Base-by-base conservation (phyloP, 331 rosid species). In the Dryas integrifolia region DNA sequence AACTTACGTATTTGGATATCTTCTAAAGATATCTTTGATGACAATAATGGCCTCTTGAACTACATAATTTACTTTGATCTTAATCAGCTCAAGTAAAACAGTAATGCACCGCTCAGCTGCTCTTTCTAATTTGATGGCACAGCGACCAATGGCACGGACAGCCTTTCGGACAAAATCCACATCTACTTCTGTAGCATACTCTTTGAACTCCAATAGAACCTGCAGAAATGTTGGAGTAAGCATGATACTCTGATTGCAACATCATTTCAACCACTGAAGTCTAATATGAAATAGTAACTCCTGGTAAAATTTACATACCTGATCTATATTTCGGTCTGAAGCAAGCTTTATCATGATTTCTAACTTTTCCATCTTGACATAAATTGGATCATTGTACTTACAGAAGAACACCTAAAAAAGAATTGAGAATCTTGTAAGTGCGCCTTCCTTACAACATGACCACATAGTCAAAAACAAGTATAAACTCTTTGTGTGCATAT, bases 11-110 rank as follows among this genome's bases (percentile, higher is more conserved):
- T 95, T 92, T 24, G 99, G 99, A 76, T 95, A 95, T 95, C 99
- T 88, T 84, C 99, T 88, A 78, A 95, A 95, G 79, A 92, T 95
- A 85, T 95, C 99, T 91, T 95, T 95, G 86, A 95, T 95, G 73
- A 95, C 98, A 81, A 95, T 95, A 81, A 95, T 95, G 61, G 99
- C 98, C 87, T 95, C 99, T 83, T 95, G 99, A 81, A 95, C 99
- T 79, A 95, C 99, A 74, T 95, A 92, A 73, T 95, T 95, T 59
- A 95, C 99, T 88, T 95, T 95, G 75, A 92, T 92, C 96, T 95
- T 95, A 83, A 95, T 95, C 85, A 95, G 79, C 82, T 95, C 99
- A 64, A 95, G 98, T 88, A 95, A 87, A 76, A 95, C 99, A 71
- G 98, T 95, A 69, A 95, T 92, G 88, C 99, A 95, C 77, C 99